phyloP scores from a whole-genome alignment of 2,329 filamentous ascomycete species.

The Bipolaris gigantea region DNA sequence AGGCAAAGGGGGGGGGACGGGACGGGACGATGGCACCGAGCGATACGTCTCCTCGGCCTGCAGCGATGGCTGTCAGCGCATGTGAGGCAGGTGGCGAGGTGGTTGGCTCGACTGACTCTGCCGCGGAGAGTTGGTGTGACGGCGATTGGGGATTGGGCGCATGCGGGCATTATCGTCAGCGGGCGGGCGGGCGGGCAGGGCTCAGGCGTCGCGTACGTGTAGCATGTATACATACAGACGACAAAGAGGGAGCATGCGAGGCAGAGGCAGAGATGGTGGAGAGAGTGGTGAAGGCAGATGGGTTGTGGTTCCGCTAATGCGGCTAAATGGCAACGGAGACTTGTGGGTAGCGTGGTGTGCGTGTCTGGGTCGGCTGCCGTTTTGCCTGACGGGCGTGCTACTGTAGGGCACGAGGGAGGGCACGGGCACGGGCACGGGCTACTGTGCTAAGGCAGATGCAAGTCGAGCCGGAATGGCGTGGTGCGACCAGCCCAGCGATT shows the following conservation, averaged over 20 bases:
- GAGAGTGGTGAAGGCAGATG: not conserved
- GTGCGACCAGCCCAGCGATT: slow-evolving; percentile 6
- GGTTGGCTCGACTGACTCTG: not conserved
- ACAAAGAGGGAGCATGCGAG: too few relatives aligned
- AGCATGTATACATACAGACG: too few relatives aligned
- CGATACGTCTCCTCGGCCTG: not conserved
- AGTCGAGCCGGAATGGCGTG: slow-evolving; percentile 8
- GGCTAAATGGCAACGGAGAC: slow-evolving; percentile 23
- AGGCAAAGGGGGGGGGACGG: slow-evolving; percentile 1
- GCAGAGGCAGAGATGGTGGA: not conserved
- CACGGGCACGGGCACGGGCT: slow-evolving; percentile 12
- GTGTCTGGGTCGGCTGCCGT: slow-evolving; percentile 19
- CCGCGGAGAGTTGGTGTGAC: not conserved
- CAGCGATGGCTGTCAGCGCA: slow-evolving; percentile 1
- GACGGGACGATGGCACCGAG: slow-evolving; percentile 10
- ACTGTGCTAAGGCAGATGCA: slow-evolving; percentile 4
- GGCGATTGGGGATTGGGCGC: not conserved
- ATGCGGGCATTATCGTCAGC: not conserved
- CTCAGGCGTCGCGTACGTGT: not conserved
- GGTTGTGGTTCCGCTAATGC: slow-evolving; percentile 4
- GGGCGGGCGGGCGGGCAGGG: not conserved
- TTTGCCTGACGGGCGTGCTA: slow-evolving; percentile 19
- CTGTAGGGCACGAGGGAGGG: slow-evolving; percentile 14
- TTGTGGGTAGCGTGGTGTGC: slow-evolving; percentile 24
- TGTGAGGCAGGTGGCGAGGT: not conserved